Conservation (phyloP, 2,329 filamentous ascomycete genomes). For the Botryosphaeria dothidea region DNA sequence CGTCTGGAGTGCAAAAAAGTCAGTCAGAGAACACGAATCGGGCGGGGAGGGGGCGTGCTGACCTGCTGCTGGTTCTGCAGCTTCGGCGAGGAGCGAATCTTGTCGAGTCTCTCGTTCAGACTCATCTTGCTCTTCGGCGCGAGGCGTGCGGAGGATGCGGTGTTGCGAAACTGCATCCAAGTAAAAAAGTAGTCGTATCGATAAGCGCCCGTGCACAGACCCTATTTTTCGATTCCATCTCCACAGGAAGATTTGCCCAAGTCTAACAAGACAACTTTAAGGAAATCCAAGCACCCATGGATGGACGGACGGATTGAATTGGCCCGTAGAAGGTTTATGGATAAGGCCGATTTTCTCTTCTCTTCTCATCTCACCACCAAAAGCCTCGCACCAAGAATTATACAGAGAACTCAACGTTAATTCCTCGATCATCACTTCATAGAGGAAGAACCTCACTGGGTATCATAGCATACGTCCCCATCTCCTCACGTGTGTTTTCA, state of each 20-base stretch:
- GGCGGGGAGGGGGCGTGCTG: slow-evolving; percentile 32
- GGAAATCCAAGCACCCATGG: too few species aligned
- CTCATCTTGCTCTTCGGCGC: slow-evolving; percentile 44
- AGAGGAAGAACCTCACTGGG: slow-evolving; percentile 2
- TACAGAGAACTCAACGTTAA: background rate
- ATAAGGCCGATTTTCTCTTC: background rate
- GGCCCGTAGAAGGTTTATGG: too few species aligned
- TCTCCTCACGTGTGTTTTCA: background rate
- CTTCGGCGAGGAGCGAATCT: slow-evolving; percentile 89
- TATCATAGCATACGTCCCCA: background rate
- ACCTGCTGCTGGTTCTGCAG: slow-evolving; percentile 94
- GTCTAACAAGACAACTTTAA: too few species aligned
- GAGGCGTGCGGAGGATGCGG: slow-evolving; percentile 8
- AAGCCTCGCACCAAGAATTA: background rate
- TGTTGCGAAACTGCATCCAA: background rate
- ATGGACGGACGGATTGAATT: too few species aligned
- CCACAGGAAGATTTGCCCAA: too few species aligned
- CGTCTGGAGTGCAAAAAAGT: slow-evolving; percentile 55
- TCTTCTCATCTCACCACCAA: background rate
- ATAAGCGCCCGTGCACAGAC: background rate
- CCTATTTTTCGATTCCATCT: background rate
- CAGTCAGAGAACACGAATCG: background rate
- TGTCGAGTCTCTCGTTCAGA: slow-evolving; percentile 90
- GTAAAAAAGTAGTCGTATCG: slow-evolving; percentile 8
- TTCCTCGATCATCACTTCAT: slow-evolving; percentile 4